These are phyloP conservation scores for Hypocreales sp. DNA, from an alignment of 2,329 filamentous ascomycete species.

Conservation along the genomic window DNA sequence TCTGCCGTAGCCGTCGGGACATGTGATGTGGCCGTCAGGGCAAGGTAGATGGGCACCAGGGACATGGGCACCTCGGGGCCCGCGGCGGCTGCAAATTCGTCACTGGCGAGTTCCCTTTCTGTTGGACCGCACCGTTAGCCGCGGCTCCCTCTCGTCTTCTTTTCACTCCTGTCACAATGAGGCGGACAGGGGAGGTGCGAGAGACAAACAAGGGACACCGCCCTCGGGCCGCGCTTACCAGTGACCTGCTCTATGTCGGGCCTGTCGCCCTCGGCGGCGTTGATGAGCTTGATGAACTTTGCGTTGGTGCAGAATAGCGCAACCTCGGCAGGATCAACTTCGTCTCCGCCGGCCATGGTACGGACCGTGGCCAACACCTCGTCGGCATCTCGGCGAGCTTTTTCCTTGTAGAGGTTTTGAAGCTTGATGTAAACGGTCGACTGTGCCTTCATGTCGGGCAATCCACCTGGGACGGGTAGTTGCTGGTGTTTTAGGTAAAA, in stretches of 20 bases:
- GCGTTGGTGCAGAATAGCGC: slow-evolving; percentile 94
- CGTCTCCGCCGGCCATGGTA: slow-evolving; percentile 27
- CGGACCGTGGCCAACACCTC: slow-evolving; percentile 58
- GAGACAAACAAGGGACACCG: too few species aligned
- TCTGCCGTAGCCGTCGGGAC: slow-evolving; percentile 26
- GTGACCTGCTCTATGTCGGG: slow-evolving; percentile 35
- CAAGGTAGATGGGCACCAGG: slow-evolving; percentile 54
- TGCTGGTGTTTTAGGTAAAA: slow-evolving; percentile 62
- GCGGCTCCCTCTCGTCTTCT: too few species aligned
- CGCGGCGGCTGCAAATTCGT: slow-evolving; percentile 31
- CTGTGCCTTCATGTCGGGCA: slow-evolving; percentile 97
- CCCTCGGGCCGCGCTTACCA: slow-evolving; percentile 26
- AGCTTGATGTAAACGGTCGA: slow-evolving; percentile 79
- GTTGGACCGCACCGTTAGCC: too few species aligned
- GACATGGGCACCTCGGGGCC: slow-evolving; percentile 37
- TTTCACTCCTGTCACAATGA: too few species aligned
- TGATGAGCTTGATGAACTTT: slow-evolving; percentile 79
- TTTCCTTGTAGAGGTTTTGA: slow-evolving; percentile 84
- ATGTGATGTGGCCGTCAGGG: slow-evolving; percentile 39
- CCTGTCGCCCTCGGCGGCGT: slow-evolving; percentile 27
- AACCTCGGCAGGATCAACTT: slow-evolving; percentile 56
- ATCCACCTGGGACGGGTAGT: slow-evolving; percentile 69
- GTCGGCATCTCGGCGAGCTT: slow-evolving; percentile 62
- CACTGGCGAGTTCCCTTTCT: slow-evolving; percentile 40
- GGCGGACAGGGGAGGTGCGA: too few species aligned